Evolutionary conservation across 805 yeast genomes (phyloP).

Genomic region (Kazachstania kunashirensis): DNA sequence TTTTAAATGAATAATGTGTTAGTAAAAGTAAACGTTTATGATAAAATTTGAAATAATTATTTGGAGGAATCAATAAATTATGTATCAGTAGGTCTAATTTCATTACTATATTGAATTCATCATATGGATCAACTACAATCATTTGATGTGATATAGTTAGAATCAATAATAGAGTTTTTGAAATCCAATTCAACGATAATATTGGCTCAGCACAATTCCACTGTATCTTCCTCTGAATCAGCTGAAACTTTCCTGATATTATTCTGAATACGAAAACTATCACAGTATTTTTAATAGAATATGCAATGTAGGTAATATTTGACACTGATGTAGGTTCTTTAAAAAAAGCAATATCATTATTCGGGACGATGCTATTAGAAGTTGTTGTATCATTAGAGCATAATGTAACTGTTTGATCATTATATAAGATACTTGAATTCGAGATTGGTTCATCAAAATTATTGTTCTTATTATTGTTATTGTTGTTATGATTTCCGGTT

Average conservation of each 20-base stretch:
- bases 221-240: constrained; percentile 1
- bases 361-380: constrained; percentile 2
- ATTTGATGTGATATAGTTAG: constrained; percentile 24
- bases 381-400: no score
- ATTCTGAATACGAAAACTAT: constrained; percentile 6
- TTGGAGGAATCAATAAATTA: constrained; percentile 22
- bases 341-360: constrained; percentile 15
- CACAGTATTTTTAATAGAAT: constrained; percentile 11
- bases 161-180: constrained; percentile 12
- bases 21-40: constrained; percentile 15
- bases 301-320: constrained; percentile 12
- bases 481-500: no score
- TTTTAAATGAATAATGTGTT: constrained; percentile 21
- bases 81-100: constrained; percentile 20
- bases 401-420: no score
- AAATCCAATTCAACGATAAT: constrained; percentile 20
- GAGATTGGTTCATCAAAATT: constrained; percentile 7
- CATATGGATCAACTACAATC: constrained; percentile 11
- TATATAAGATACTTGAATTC: constrained; percentile 8
- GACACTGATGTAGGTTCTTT: constrained; percentile 4
- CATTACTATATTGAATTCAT: constrained; percentile 8
- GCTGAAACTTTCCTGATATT: constrained; percentile 1
- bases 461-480: no score
- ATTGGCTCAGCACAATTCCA: constrained; percentile 11
- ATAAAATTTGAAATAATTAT: constrained; percentile 15